Evolutionary conservation across 345 rosid genomes (phyloP), one percentile per base, ranked within the genome.

Genomic region (Pistacia vera): DNA sequence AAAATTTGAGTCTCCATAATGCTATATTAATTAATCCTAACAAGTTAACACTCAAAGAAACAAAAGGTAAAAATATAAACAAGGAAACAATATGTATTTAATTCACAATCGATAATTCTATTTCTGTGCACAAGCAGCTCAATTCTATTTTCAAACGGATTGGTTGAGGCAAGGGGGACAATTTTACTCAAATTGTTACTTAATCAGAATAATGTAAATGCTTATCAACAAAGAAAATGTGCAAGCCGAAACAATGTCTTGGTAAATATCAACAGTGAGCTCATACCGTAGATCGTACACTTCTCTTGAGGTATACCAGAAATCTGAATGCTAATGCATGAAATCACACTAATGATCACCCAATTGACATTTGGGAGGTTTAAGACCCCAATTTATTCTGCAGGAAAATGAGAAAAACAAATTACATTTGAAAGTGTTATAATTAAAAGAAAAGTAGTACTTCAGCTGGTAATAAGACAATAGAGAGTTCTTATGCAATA

Each of bases 401-500:
- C 46, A 62, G n/a, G 66, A 44, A 71, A 62, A 62, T 20, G 54
- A 65, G 16, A 49, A 48, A n/a, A 64, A 36, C 11, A 36, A 63
- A 54, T 52, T 74, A 74, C 38, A 49, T 9, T 28, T 33, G 49
- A 58, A 22, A 11, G 12, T 52, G 16, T 18, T 11, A 22, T 20
- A 73, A 41, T 41, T 41, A 41, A 41, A 41, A 41, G 46, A 41
- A 41, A 41, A 41, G 6, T 41, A 41, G 46, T 8, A 41, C 46
- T 41, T 41, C 46, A 41, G 9, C 8, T 1, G 46, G 6, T 5
- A 30, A 30, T 30, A 30, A 30, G 33, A 2, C 33, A 30, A 30
- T 2, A 30, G 33, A 30, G 33, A 30, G 33, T 30, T 30, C 33
- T 30, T 30, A 30, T 30, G 33, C 3, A 30, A 30, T 30, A 30